Evolutionary conservation across 192 early-diverging fungal genomes (phyloP).

Genomic region (Coemansia sp.): DNA sequence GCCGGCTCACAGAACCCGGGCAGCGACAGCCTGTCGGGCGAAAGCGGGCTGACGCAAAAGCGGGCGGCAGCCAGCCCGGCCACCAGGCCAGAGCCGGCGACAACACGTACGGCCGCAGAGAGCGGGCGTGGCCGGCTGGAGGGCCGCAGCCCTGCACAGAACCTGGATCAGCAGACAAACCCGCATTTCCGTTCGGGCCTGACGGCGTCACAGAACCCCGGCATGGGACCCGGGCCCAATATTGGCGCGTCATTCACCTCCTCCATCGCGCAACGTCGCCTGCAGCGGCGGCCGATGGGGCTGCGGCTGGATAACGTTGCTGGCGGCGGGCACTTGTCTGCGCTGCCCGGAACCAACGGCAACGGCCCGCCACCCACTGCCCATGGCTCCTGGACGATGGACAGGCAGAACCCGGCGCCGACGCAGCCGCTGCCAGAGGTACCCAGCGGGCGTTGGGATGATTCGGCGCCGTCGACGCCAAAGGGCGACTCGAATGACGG

Average conservation of each 20-base stretch:
- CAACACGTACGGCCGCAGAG: background rate
- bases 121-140: background rate
- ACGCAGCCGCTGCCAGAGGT: background rate
- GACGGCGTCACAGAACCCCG: background rate
- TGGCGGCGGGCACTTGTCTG: background rate
- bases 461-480: slow-evolving; percentile 10
- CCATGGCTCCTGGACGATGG: slow-evolving; percentile 25
- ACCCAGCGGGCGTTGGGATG: background rate
- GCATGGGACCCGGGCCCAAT: background rate
- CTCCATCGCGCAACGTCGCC: slow-evolving; percentile 37
- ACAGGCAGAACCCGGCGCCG: background rate
- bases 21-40: too few relatives aligned
- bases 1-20: background rate
- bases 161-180: background rate
- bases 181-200: background rate
- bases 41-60: background rate
- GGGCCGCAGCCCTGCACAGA: background rate
- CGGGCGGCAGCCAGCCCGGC: background rate
- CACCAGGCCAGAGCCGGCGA: background rate
- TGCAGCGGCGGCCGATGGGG: slow-evolving; percentile 37
- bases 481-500: background rate
- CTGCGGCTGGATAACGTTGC: slow-evolving; percentile 23
- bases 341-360: background rate
- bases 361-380: slow-evolving; percentile 31
- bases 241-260: slow-evolving; percentile 1